Evolutionary conservation across 768 basidiomycete species (phyloP).

Genomic region (Coprinopsis strossmayeri): DNA sequence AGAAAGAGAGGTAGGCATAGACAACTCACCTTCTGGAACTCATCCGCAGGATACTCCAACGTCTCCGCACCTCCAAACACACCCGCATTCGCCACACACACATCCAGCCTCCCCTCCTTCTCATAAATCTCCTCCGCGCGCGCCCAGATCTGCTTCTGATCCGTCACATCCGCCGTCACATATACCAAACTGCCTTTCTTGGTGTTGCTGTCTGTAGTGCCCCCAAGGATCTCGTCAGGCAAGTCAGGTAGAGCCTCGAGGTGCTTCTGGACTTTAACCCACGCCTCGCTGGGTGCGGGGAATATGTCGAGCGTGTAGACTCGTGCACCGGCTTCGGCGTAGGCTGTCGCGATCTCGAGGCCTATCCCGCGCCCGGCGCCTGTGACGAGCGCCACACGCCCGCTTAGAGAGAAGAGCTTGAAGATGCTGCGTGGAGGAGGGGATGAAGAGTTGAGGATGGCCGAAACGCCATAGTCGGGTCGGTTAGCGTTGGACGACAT

Average conservation of each 20-base stretch:
- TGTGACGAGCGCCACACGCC: constrained; percentile 20
- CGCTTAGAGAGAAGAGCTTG: constrained; percentile 15
- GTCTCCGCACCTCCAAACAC: constrained; percentile 47
- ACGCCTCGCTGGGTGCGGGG: constrained; percentile 39
- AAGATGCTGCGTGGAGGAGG: constrained; percentile 12
- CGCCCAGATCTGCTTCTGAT: constrained; percentile 44
- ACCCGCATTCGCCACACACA: constrained; percentile 64
- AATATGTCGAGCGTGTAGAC: constrained; percentile 63
- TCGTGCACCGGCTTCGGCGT: constrained; percentile 20
- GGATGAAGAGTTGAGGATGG: too few species aligned
- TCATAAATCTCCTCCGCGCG: constrained; percentile 45
- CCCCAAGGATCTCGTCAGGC: not conserved
- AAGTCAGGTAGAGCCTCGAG: constrained; percentile 24
- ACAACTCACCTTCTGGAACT: constrained; percentile 30
- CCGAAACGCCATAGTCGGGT: too few species aligned
- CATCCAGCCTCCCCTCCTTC: constrained; percentile 56
- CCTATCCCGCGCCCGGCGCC: constrained; percentile 23
- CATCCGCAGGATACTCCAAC: constrained; percentile 48
- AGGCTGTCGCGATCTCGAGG: constrained; percentile 21
- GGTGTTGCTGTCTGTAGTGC: constrained; percentile 5
- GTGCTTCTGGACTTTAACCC: constrained; percentile 39
- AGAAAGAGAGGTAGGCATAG: too few species aligned
- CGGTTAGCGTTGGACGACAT: too few species aligned
- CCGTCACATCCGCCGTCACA: constrained; percentile 46
- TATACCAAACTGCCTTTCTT: constrained; percentile 40